These are phyloP conservation scores for Debaryomycetaceae sp. DNA, from an alignment of 1,139 yeast genomes.

Conservation along the genomic window DNA sequence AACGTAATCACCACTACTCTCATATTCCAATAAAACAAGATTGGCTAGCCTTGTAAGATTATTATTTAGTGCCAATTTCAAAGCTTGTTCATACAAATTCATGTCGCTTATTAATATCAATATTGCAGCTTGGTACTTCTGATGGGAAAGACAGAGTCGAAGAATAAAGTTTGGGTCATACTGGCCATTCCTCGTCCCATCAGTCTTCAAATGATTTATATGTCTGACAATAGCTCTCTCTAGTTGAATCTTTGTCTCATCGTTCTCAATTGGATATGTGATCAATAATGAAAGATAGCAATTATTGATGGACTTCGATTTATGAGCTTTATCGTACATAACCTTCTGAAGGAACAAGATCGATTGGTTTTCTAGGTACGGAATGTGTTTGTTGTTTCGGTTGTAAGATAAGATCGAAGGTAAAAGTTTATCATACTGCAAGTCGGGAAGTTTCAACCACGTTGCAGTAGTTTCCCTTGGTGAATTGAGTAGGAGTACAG, in stretches of 20 bases:
- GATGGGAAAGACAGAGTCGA: conserved; percentile 63
- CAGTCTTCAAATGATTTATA: conserved; percentile 23
- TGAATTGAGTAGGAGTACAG: conserved; percentile 61
- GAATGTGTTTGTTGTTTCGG: conserved; percentile 32
- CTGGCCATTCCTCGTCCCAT: conserved; percentile 8
- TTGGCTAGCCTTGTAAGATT: conserved; percentile 58
- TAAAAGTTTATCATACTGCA: conserved; percentile 59
- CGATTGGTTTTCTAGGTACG: conserved; percentile 53
- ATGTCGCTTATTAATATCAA: conserved; percentile 62
- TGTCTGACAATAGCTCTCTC: conserved; percentile 26
- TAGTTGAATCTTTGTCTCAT: conserved; percentile 32
- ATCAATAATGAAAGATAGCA: conserved; percentile 71
- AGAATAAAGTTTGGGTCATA: conserved; percentile 75
- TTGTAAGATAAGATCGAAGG: conserved; percentile 76
- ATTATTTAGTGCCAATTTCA: conserved; percentile 63
- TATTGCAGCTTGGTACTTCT: conserved; percentile 63
- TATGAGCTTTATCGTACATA: conserved; percentile 49
- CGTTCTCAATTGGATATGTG: conserved; percentile 39
- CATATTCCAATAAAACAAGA: conserved; percentile 30
- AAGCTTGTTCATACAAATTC: conserved; percentile 76
- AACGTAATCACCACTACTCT: conserved; percentile 6
- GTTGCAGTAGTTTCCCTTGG: conserved; percentile 72
- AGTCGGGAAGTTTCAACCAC: conserved; percentile 59
- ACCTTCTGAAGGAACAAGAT: conserved; percentile 60
- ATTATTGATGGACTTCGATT: conserved; percentile 59